A percentile compares a stretch with the other conserved stretches of the same genome.
phyloP scores from a whole-genome alignment of 768 basidiomycete species.

The Suillus alpinus region DNA sequence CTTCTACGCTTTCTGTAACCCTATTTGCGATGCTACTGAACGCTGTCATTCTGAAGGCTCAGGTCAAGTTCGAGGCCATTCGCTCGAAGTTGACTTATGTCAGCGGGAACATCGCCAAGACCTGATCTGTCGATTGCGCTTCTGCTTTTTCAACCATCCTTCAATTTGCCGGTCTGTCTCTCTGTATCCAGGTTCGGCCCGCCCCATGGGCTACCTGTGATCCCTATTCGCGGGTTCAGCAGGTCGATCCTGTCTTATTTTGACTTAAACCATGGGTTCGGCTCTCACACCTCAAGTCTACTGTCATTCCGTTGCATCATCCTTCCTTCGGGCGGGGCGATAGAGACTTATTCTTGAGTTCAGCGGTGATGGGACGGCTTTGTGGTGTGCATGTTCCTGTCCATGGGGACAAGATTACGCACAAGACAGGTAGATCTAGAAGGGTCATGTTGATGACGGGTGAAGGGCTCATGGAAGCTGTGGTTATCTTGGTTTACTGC shows the following conservation, averaged over 20 bases:
- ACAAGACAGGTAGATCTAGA: constrained; percentile 17
- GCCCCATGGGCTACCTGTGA: background rate
- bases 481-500: constrained; percentile 17
- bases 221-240: constrained; percentile 7
- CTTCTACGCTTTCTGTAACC: background rate
- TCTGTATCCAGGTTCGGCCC: background rate
- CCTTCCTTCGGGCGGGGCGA: constrained; percentile 43
- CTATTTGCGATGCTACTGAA: background rate
- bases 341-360: constrained; percentile 60
- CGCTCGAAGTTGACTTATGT: constrained; percentile 1
- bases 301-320: constrained; percentile 35
- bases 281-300: constrained; percentile 12
- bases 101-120: constrained; percentile 28
- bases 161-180: constrained; percentile 23
- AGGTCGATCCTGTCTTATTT: constrained; percentile 12
- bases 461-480: constrained; percentile 14
- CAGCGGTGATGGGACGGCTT: constrained; percentile 29
- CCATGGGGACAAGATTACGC: constrained; percentile 13
- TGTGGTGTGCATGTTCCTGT: constrained; percentile 11
- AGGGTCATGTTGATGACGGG: constrained; percentile 11
- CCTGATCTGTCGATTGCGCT: constrained; percentile 20
- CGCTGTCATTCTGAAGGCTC: constrained; percentile 4
- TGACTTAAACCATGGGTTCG: constrained; percentile 12
- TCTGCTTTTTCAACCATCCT: constrained; percentile 17
- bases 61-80: constrained; percentile 1